These are phyloP conservation scores for Candida parachauliodes DNA, from an alignment of 805 yeast genomes.

Conservation along the genomic window DNA sequence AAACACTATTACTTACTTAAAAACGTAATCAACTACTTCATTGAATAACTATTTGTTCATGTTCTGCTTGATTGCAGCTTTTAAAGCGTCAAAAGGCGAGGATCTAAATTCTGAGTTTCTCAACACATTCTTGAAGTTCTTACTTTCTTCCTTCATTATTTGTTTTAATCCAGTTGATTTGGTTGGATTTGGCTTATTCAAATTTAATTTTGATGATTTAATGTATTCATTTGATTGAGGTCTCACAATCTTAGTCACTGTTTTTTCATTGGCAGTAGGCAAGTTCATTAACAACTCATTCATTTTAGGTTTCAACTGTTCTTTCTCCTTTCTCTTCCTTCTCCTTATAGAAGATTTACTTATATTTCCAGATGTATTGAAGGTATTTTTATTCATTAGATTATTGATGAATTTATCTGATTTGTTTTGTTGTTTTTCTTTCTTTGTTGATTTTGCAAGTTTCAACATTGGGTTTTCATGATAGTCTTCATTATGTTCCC, in stretches of 20 bases:
- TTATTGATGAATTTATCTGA: conserved; percentile 33
- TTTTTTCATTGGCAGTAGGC: conserved; percentile 16
- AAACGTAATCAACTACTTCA: too few species aligned
- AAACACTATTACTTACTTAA: too few species aligned
- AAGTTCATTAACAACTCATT: conserved; percentile 57
- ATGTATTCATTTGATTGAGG: conserved; percentile 16
- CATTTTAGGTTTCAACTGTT: conserved; percentile 65
- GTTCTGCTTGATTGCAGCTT: conserved; percentile 44
- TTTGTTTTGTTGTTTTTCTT: conserved; percentile 45
- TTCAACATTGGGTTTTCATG: conserved; percentile 50
- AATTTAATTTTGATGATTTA: conserved; percentile 18
- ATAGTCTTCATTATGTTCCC: conserved; percentile 15
- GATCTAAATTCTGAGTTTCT: conserved; percentile 51
- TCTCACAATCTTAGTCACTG: conserved; percentile 13
- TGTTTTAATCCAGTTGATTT: conserved; percentile 37
- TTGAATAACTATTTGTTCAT: conserved; percentile 6
- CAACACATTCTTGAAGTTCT: conserved; percentile 56
- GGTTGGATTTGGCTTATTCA: conserved; percentile 51
- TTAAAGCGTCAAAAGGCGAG: conserved; percentile 64
- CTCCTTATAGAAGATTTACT: conserved; percentile 66
- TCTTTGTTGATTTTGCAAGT: conserved; percentile 49
- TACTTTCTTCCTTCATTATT: conserved; percentile 55
- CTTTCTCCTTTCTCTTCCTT: conserved; percentile 56
- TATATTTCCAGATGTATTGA: conserved; percentile 42
- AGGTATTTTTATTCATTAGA: conserved; percentile 23